Evolutionary conservation across 2,329 filamentous ascomycete genomes (phyloP).

Genomic region (Dothistroma septosporum): DNA sequence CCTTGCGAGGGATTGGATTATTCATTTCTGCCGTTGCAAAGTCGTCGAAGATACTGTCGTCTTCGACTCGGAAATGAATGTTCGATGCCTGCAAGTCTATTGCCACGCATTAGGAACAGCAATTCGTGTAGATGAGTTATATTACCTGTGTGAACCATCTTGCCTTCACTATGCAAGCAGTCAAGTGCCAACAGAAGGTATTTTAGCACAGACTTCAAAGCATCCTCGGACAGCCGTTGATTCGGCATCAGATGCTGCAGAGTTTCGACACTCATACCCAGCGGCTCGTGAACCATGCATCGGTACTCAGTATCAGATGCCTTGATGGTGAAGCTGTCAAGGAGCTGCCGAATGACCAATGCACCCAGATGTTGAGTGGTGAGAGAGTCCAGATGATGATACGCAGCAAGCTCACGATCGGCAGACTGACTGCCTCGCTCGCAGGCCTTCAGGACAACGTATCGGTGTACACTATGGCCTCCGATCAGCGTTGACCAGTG

Average conservation of each 20-base stretch:
- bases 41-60: slow-evolving; percentile 31
- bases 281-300: slow-evolving; percentile 35
- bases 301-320: slow-evolving; percentile 36
- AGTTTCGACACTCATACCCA: slow-evolving; percentile 39
- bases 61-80: slow-evolving; percentile 35
- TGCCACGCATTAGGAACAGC: background rate
- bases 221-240: background rate
- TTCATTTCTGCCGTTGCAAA: slow-evolving; percentile 35
- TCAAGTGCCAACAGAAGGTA: slow-evolving; percentile 29
- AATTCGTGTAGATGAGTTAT: background rate
- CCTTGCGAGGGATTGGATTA: slow-evolving; percentile 34
- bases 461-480: slow-evolving; percentile 10
- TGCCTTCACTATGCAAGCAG: slow-evolving; percentile 28
- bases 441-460: slow-evolving; percentile 37
- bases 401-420: slow-evolving; percentile 32
- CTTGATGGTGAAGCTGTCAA: slow-evolving; percentile 37
- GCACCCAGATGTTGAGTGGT: slow-evolving; percentile 30
- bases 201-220: background rate
- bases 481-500: no score
- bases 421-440: background rate
- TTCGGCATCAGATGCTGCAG: slow-evolving; percentile 30
- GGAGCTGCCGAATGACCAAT: slow-evolving; percentile 32
- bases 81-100: slow-evolving; percentile 40
- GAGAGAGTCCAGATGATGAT: slow-evolving; percentile 28
- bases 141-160: slow-evolving; percentile 31